Evolutionary conservation across 2,329 filamentous ascomycete species (phyloP).

Genomic region (Paecilomyces formosus): DNA sequence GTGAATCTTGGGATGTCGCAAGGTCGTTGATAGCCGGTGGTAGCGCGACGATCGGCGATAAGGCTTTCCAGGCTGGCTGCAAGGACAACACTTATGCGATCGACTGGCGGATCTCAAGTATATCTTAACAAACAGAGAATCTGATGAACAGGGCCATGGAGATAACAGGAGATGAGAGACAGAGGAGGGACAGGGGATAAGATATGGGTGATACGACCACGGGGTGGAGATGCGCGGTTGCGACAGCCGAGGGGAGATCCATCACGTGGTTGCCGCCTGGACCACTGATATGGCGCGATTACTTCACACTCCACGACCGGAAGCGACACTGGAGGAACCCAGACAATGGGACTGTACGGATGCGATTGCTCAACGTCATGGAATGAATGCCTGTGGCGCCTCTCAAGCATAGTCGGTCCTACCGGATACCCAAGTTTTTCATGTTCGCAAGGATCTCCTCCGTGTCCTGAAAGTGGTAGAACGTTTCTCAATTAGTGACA

Average conservation of each 20-base stretch:
- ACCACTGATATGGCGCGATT: slow-evolving; percentile 34
- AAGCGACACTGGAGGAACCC: slow-evolving; percentile 9
- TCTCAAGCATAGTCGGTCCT: not conserved
- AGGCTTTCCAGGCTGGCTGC: slow-evolving; percentile 39
- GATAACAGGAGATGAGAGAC: slow-evolving; percentile 8
- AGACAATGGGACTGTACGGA: slow-evolving; percentile 7
- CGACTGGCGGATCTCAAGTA: slow-evolving; percentile 35
- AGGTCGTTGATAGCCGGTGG: slow-evolving; percentile 7
- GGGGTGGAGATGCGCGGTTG: slow-evolving; percentile 17
- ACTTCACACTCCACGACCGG: slow-evolving; percentile 22
- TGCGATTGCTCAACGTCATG: not conserved
- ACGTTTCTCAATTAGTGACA: slow-evolving; percentile 26
- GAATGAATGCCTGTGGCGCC: not conserved
- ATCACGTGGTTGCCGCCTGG: slow-evolving; percentile 29
- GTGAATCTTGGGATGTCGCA: not conserved
- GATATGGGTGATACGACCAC: slow-evolving; percentile 6
- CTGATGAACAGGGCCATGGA: slow-evolving; percentile 10
- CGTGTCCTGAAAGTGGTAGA: slow-evolving; percentile 19
- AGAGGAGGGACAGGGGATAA: slow-evolving; percentile 2
- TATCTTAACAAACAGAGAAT: slow-evolving; percentile 34
- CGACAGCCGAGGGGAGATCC: slow-evolving; percentile 11
- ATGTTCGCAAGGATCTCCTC: slow-evolving; percentile 15
- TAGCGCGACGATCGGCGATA: slow-evolving; percentile 38
- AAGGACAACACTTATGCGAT: slow-evolving; percentile 34
- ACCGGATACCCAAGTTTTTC: not conserved